Evolutionary conservation across 768 basidiomycete genomes (phyloP).

Genomic region (Agrocybe chaxingu): DNA sequence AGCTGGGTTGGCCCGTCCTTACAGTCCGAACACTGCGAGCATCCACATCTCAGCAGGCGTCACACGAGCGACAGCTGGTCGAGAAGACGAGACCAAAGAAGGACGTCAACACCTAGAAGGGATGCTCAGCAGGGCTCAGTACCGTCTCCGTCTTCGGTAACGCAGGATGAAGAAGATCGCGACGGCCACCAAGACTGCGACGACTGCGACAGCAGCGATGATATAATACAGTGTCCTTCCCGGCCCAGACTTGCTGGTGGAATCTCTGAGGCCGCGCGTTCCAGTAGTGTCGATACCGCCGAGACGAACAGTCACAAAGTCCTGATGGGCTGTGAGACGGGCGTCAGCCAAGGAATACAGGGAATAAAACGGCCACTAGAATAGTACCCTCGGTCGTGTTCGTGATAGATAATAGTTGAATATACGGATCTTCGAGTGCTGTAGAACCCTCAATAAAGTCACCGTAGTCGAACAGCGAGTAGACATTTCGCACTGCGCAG

Average conservation of each 20-base stretch:
- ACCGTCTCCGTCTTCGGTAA: constrained; percentile 5
- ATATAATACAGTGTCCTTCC: constrained; percentile 17
- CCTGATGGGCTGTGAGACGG: constrained; percentile 26
- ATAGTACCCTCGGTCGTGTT: constrained; percentile 35
- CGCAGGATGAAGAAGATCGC: constrained; percentile 12
- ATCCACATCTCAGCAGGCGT: too few relatives aligned
- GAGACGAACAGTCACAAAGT: constrained; percentile 32
- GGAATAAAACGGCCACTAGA: not conserved
- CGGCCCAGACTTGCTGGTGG: not conserved
- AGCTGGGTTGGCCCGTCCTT: too few relatives aligned
- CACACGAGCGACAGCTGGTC: too few relatives aligned
- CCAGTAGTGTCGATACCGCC: constrained; percentile 28
- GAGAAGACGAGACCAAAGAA: too few relatives aligned
- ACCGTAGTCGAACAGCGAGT: constrained; percentile 62
- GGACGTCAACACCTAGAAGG: too few relatives aligned
- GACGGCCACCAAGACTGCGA: constrained; percentile 7
- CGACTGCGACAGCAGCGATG: constrained; percentile 12
- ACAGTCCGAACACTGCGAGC: too few relatives aligned
- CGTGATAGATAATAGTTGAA: constrained; percentile 62
- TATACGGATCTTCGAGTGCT: constrained; percentile 44
- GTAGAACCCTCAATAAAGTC: constrained; percentile 48
- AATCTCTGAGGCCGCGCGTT: constrained; percentile 7
- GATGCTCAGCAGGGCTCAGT: not conserved
- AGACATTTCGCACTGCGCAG: constrained; percentile 59
- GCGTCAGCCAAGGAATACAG: not conserved